Conservation (phyloP, 179 eudicot species). For the Drosera spatulata region DNA sequence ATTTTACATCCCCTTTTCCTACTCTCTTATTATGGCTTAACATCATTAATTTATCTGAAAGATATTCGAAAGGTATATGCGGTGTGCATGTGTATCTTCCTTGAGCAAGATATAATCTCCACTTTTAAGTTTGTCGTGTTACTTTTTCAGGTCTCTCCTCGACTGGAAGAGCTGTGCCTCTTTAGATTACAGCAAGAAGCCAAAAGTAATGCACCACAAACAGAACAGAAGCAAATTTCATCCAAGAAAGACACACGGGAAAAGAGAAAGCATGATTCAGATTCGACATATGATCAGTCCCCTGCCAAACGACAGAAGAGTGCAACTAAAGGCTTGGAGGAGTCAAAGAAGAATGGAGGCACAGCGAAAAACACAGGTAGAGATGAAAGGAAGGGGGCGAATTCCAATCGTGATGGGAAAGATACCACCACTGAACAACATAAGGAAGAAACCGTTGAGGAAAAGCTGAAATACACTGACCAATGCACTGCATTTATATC, state of each 20-base stretch:
- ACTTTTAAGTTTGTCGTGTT: not conserved
- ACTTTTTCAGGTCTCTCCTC: constrained; percentile 60
- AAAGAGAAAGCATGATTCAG: constrained; percentile 57
- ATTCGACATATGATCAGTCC: constrained; percentile 44
- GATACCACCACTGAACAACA: constrained; percentile 21
- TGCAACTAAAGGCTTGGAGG: constrained; percentile 8
- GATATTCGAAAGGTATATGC: too few relatives aligned
- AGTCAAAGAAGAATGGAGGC: constrained; percentile 16
- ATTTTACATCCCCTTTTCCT: too few relatives aligned
- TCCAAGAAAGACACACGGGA: constrained; percentile 40
- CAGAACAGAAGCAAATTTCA: constrained; percentile 37
- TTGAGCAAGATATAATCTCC: too few relatives aligned
- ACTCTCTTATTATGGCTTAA: too few relatives aligned
- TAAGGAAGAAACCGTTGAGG: constrained; percentile 19
- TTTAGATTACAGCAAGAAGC: constrained; percentile 74
- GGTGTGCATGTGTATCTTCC: too few relatives aligned
- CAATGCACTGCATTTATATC: constrained; percentile 90
- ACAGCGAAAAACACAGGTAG: constrained; percentile 17
- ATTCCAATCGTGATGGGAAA: constrained; percentile 14
- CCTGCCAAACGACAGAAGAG: constrained; percentile 62
- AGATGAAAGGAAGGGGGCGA: constrained; percentile 7
- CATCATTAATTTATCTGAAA: too few relatives aligned
- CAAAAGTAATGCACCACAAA: constrained; percentile 30
- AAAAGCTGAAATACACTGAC: constrained; percentile 47
- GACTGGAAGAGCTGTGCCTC: constrained; percentile 69